Percentiles rank a stretch among this genome's conserved stretches.
Evolutionary conservation across 2,329 filamentous ascomycete genomes (phyloP).

Genomic region (Botrytis cinerea): DNA sequence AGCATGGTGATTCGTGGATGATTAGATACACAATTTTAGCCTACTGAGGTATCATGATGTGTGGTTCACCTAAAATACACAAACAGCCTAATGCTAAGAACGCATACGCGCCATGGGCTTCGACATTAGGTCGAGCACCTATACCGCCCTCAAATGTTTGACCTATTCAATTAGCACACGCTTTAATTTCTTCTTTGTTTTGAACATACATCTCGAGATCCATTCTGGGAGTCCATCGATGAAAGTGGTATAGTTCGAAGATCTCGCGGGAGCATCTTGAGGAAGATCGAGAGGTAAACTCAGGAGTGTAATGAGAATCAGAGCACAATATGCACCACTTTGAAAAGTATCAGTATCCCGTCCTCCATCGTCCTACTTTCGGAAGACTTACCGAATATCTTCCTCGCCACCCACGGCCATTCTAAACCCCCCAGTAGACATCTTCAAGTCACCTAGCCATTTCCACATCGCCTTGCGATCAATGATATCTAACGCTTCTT

Average conservation of each 20-base stretch:
- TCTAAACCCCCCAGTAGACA: conserved; percentile 84
- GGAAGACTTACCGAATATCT: conserved; percentile 72
- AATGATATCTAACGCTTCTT: conserved; percentile 71
- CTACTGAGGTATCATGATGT: conserved; percentile 71
- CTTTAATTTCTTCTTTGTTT: conserved; percentile 12
- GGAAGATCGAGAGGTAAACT: conserved; percentile 80
- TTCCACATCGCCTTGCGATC: conserved; percentile 86
- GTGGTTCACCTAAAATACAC: conserved; percentile 78
- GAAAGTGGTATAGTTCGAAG: conserved; percentile 64
- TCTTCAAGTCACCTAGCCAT: conserved; percentile 86
- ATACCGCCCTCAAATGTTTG: conserved; percentile 97
- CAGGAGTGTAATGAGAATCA: conserved; percentile 80
- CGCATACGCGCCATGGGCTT: conserved; percentile 95
- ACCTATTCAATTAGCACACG: conserved; percentile 49
- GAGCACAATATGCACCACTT: conserved; percentile 88
- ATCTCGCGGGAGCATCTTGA: conserved; percentile 66
- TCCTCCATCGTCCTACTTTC: not conserved
- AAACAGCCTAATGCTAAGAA: conserved; percentile 92
- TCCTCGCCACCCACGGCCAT: conserved; percentile 86
- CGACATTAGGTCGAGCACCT: conserved; percentile 77
- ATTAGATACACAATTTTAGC: conserved; percentile 37
- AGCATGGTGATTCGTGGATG: conserved; percentile 25
- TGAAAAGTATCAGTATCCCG: conserved; percentile 32
- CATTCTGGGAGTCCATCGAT: conserved; percentile 76
- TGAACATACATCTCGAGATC: conserved; percentile 71